Conservation (phyloP, 495 filamentous ascomycete genomes). For the Letharia columbiana region DNA sequence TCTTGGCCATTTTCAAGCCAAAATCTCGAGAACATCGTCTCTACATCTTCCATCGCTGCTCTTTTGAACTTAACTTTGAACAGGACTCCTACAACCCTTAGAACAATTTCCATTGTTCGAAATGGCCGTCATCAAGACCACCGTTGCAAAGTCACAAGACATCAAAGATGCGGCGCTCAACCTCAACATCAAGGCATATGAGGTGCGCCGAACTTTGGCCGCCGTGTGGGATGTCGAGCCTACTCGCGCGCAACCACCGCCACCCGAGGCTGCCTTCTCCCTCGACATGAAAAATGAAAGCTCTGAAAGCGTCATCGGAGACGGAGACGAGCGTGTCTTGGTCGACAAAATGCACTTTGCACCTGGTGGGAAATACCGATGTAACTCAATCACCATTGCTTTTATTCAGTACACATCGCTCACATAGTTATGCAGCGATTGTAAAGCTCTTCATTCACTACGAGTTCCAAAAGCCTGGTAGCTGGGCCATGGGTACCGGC, state of each 20-base stretch:
- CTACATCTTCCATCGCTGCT: background rate
- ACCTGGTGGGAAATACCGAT: constrained; percentile 33
- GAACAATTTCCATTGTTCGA: background rate
- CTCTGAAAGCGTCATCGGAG: constrained; percentile 18
- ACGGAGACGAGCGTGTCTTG: constrained; percentile 24
- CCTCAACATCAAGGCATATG: constrained; percentile 23
- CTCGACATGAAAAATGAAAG: constrained; percentile 22
- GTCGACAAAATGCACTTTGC: constrained; percentile 27
- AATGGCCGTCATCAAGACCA: constrained; percentile 14
- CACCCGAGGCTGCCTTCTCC: constrained; percentile 14
- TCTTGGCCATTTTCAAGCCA: background rate
- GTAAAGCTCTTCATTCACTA: constrained; percentile 35
- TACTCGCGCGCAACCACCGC: constrained; percentile 18
- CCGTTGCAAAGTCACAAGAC: constrained; percentile 20
- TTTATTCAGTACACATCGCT: constrained; percentile 10
- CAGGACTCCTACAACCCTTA: background rate
- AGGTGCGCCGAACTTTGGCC: constrained; percentile 23
- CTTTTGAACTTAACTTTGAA: background rate
- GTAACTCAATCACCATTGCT: constrained; percentile 19
- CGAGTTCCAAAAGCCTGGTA: constrained; percentile 24
- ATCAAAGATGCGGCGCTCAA: constrained; percentile 23
- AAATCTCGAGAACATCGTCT: background rate
- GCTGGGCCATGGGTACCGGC: constrained; percentile 32
- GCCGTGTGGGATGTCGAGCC: constrained; percentile 24
- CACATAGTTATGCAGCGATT: constrained; percentile 26